Base-by-base conservation (phyloP, 306 rosid genomes). In the Ammopiptanthus mongolicus region DNA sequence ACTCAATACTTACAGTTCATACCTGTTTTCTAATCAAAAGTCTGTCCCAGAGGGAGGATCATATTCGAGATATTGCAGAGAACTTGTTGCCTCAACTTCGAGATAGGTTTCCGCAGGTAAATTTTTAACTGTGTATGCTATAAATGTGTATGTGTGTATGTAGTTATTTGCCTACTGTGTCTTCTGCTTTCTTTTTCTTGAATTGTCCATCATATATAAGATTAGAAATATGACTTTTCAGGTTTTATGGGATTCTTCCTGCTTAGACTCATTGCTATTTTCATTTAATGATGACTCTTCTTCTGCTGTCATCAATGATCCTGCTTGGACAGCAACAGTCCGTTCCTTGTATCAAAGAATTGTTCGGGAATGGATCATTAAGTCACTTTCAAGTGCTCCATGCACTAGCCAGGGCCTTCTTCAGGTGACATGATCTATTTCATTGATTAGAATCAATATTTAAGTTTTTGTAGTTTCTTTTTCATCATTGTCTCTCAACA, bases 391-490 rank as follows among this genome's bases (percentile, higher is more conserved):
- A 81, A 86, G 83, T 79, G 92, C 99, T 75, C 97, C 99, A 34
- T 92, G 99, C 85, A 90, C 99, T 77, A 86, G 91, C 97, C 97
- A 92, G 85, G 99, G 99, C 87, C 99, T 95, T 82, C 88, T 95
- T 55, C 97, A 95, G 97, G 99, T 95, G 76, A 75, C 55, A 28
- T 74, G 73, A 80, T 78, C 79, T 71, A 48, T 55, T 70, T 46
- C 55, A 23, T 72, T 77, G 44, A 28, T 78, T 13, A 52, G 72
- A 73, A 21, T 21, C 15, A 73, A 39, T 60, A 34, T 59, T 10
- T 39, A 8, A 56, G 5, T 74, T 65, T 55, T 41, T 33, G n/a
- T 56, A 31, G 17, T 70, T 63, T 47, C 61, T 22, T 65, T 69
- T 46, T 72, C 69, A 18, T 59, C 41, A 21, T 50, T 15, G 21